These are phyloP conservation scores for Galium porrigens DNA, from an alignment of 305 asterid genomes.

Conservation along the genomic window DNA sequence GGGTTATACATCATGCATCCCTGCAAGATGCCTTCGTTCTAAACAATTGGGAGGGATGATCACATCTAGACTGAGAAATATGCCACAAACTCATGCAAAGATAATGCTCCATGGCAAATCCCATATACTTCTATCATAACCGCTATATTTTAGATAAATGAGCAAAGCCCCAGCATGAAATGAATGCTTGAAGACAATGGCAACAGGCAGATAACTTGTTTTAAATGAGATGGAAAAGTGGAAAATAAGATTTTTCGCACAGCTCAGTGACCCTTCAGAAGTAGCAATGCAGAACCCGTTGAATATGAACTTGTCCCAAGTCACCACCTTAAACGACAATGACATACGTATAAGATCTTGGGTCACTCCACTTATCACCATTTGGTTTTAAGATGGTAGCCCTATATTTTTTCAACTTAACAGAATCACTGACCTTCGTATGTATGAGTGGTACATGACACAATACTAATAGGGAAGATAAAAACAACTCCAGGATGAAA, in stretches of 20 bases:
- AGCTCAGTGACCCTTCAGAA: background rate
- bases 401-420: background rate
- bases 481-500: background rate
- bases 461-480: background rate
- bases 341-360: background rate
- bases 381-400: background rate
- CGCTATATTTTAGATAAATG: background rate
- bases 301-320: background rate
- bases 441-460: background rate
- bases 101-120: background rate
- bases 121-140: background rate
- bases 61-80: background rate
- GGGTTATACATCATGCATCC: too few relatives aligned
- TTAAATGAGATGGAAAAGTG: background rate
- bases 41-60: background rate
- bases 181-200: background rate
- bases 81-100: background rate
- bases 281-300: background rate
- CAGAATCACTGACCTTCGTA: background rate
- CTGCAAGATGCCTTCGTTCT: background rate
- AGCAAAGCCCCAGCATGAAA: background rate
- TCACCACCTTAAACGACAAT: background rate
- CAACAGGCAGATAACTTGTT: background rate
- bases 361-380: background rate
- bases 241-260: background rate